Evolutionary conservation across 2,329 filamentous ascomycete genomes (phyloP).

Genomic region (Penicillium capsulatum): DNA sequence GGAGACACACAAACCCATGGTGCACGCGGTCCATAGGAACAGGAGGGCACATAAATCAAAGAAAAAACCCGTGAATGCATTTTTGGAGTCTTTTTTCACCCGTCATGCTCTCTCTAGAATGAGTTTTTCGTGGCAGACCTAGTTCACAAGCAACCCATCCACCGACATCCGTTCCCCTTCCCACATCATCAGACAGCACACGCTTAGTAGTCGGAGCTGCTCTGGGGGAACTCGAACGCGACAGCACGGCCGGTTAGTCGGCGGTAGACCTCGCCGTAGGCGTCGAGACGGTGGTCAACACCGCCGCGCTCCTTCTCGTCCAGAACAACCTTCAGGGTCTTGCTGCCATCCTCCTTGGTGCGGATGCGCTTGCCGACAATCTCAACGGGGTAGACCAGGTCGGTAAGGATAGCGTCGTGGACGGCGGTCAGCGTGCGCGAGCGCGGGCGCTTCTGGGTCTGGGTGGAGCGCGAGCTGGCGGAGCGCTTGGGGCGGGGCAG

Average conservation of each 20-base stretch:
- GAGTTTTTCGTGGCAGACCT: constrained; percentile 21
- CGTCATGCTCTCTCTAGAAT: constrained; percentile 25
- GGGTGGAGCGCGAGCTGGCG: constrained; percentile 89
- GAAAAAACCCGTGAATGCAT: constrained; percentile 28
- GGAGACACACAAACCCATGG: constrained; percentile 15
- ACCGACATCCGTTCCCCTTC: constrained; percentile 22
- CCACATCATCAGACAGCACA: constrained; percentile 22
- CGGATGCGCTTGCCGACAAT: constrained; percentile 98
- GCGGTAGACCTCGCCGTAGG: constrained; percentile 99
- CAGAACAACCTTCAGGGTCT: constrained; percentile 97
- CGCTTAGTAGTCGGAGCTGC: constrained; percentile 74
- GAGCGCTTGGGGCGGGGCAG: constrained; percentile 98
- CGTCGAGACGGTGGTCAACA: constrained; percentile 99
- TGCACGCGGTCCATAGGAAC: constrained; percentile 21
- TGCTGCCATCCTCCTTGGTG: constrained; percentile 98
- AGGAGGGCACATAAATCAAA: constrained; percentile 26
- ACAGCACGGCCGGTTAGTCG: constrained; percentile 94
- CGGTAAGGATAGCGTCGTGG: constrained; percentile 95
- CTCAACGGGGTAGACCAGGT: constrained; percentile 99
- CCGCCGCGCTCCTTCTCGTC: constrained; percentile 99
- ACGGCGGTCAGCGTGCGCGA: constrained; percentile 97
- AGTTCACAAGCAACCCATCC: constrained; percentile 27
- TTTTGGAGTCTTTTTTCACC: constrained; percentile 25
- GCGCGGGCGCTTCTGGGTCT: constrained; percentile 98
- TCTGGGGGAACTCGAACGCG: constrained; percentile 97